phyloP scores from a whole-genome alignment of 75 land plant genomes.

The Selaginella tamariscina region DNA sequence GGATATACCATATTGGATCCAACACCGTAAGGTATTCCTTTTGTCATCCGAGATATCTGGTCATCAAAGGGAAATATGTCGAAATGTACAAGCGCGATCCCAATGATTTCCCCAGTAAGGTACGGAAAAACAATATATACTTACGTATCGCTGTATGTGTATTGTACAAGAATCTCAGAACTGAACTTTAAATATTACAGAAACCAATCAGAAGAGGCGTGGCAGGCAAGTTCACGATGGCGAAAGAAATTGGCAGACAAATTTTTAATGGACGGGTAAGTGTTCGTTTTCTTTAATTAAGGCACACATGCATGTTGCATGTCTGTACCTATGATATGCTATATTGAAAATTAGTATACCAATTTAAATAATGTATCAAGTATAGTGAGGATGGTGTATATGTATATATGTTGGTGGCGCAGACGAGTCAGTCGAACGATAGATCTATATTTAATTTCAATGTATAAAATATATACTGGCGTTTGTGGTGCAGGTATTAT shows the following conservation, averaged over 20 bases:
- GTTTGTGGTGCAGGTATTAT: constrained; percentile 45
- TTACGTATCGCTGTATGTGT: too few relatives aligned
- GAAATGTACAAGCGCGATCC: constrained; percentile 84
- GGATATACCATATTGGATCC: constrained; percentile 84
- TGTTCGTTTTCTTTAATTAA: constrained; percentile 5
- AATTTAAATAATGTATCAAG: too few relatives aligned
- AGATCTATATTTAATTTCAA: too few relatives aligned
- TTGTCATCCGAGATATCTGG: constrained; percentile 66
- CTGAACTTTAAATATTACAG: too few relatives aligned
- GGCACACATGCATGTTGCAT: too few relatives aligned
- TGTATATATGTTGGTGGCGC: too few relatives aligned
- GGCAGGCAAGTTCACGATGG: constrained; percentile 52
- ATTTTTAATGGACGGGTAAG: constrained; percentile 53
- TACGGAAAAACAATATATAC: constrained; percentile 16
- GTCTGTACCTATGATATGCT: too few relatives aligned
- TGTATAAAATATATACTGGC: neutral
- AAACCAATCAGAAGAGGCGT: constrained; percentile 74
- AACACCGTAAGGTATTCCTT: constrained; percentile 68
- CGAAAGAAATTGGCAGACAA: constrained; percentile 76
- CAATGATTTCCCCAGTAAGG: constrained; percentile 38
- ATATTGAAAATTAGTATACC: too few relatives aligned
- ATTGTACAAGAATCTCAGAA: too few relatives aligned
- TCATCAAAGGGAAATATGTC: constrained; percentile 55
- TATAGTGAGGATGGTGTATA: too few relatives aligned
- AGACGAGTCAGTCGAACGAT: too few relatives aligned